Evolutionary conservation across 345 rosid genomes (phyloP).

Genomic region (Populus ilicifolia): DNA sequence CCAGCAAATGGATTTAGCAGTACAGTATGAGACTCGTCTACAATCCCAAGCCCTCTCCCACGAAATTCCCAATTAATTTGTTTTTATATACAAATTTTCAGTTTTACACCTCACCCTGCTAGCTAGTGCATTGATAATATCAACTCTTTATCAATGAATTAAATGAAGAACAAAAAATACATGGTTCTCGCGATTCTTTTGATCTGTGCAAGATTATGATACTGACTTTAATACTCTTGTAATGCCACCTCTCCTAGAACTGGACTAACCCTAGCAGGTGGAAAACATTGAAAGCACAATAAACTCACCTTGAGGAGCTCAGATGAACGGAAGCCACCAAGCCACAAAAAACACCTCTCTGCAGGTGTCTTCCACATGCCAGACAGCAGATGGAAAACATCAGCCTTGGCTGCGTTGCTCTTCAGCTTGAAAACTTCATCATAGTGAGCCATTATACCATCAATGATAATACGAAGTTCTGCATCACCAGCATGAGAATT

Average conservation of each 20-base stretch:
- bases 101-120: background rate
- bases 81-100: background rate
- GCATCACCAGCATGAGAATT: slow-evolving; percentile 93
- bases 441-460: slow-evolving; percentile 80
- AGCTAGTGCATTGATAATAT: background rate
- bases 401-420: slow-evolving; percentile 88
- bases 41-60: background rate
- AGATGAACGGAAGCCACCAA: slow-evolving; percentile 97
- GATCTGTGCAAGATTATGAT: background rate
- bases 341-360: slow-evolving; percentile 98
- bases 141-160: background rate
- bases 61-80: background rate
- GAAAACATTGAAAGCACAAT: background rate
- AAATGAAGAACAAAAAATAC: background rate
- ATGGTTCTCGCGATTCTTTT: background rate
- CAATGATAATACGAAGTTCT: slow-evolving; percentile 86
- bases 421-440: slow-evolving; percentile 94
- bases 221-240: background rate
- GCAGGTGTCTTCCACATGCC: slow-evolving; percentile 99
- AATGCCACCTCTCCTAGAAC: background rate
- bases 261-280: background rate
- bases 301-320: slow-evolving; percentile 86
- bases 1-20: background rate
- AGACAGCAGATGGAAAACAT: slow-evolving; percentile 92
- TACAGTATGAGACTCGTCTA: background rate